These are phyloP conservation scores for Sphaerobolus stellatus DNA, from an alignment of 1,284 basidiomycete genomes.

Conservation along the genomic window DNA sequence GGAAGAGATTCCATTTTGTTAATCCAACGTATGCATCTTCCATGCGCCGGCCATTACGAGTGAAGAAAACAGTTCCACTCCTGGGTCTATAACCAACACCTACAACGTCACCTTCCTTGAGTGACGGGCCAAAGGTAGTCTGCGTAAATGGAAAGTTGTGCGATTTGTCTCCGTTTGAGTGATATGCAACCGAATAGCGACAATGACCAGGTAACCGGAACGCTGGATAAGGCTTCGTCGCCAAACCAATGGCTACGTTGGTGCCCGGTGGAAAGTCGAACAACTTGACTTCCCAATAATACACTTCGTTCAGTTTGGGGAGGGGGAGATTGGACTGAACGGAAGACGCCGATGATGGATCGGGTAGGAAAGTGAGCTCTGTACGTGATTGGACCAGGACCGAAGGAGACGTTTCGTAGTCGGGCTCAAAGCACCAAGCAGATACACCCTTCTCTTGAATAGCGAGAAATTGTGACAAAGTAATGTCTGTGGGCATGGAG, in stretches of 20 bases:
- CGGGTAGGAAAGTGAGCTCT: conserved; percentile 93
- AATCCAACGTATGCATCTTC: conserved; percentile 92
- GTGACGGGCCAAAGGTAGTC: conserved; percentile 77
- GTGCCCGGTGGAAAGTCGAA: conserved; percentile 88
- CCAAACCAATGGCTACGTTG: conserved; percentile 83
- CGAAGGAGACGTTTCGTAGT: conserved; percentile 90
- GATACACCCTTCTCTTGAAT: conserved; percentile 98
- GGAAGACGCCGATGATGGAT: conserved; percentile 87
- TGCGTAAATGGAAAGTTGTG: conserved; percentile 97
- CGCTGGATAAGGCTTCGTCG: conserved; percentile 92
- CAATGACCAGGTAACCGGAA: conserved; percentile 90
- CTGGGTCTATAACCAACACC: conserved; percentile 92
- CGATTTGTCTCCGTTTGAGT: conserved; percentile 95
- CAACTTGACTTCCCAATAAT: conserved; percentile 98
- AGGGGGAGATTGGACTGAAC: conserved; percentile 94
- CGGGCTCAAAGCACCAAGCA: conserved; percentile 96
- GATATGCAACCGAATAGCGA: conserved; percentile 93
- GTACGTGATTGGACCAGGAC: conserved; percentile 90
- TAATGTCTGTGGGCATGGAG: conserved; percentile 92
- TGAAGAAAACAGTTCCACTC: conserved; percentile 95
- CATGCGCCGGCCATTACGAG: conserved; percentile 90
- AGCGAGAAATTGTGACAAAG: conserved; percentile 92
- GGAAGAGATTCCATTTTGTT: conserved; percentile 89
- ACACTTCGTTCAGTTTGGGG: conserved; percentile 94
- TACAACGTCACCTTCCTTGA: conserved; percentile 93